Percentiles rank a stretch among this genome's conserved stretches.
phyloP scores from a whole-genome alignment of 306 rosid species.

The Sicyos edulis region DNA sequence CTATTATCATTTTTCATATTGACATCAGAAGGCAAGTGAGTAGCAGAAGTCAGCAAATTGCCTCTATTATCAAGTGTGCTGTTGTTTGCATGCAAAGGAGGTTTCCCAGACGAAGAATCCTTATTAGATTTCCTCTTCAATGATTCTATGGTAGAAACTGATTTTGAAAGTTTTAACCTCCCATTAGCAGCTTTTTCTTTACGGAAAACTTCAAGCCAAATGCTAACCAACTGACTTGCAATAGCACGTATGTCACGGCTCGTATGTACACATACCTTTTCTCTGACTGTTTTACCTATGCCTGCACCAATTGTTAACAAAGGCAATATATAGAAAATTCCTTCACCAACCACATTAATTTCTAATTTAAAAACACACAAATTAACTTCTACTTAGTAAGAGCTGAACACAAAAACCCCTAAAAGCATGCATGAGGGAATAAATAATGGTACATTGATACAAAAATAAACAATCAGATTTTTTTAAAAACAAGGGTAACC shows the following conservation, averaged over 20 bases:
- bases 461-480: not conserved
- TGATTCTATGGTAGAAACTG: constrained; percentile 52
- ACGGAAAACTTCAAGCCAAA: constrained; percentile 98
- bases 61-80: constrained; percentile 51
- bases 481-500: no score
- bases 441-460: not conserved
- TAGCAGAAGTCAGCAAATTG: constrained; percentile 26
- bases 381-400: not conserved
- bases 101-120: constrained; percentile 71
- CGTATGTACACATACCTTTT: constrained; percentile 98
- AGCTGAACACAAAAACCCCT: constrained; percentile 9
- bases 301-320: constrained; percentile 48
- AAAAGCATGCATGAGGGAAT: not conserved
- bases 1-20: constrained; percentile 44
- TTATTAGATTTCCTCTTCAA: constrained; percentile 56
- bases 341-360: not conserved
- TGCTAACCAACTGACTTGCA: constrained; percentile 94
- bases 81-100: constrained; percentile 64
- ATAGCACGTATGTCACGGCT: constrained; percentile 99
- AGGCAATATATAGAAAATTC: constrained; percentile 18
- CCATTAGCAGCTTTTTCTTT: constrained; percentile 87
- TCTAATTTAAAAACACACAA: not conserved
- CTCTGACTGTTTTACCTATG: constrained; percentile 93
- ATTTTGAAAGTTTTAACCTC: constrained; percentile 62
- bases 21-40: constrained; percentile 39